A percentile compares a stretch with the other conserved stretches of the same genome.
phyloP scores from a whole-genome alignment of 164 flowering plant genomes.

The Vitis rupestris region DNA sequence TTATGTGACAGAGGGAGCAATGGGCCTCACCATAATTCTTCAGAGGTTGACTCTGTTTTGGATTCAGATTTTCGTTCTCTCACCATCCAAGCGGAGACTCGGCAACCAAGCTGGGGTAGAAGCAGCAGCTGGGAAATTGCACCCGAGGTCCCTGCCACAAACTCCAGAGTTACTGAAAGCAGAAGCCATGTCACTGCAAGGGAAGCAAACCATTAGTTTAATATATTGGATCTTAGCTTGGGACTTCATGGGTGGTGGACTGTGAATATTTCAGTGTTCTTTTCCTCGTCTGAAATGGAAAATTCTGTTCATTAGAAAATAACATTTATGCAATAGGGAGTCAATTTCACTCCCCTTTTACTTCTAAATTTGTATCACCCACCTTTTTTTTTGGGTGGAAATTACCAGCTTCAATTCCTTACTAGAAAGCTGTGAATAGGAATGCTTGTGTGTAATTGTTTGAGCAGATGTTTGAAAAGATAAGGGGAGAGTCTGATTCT shows the following conservation, averaged over 20 bases:
- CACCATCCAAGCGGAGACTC: conserved; percentile 41
- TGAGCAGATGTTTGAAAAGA: background rate
- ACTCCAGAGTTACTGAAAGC: conserved; percentile 36
- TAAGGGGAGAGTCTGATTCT: conserved; percentile 1
- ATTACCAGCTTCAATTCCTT: background rate
- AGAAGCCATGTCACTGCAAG: conserved; percentile 30
- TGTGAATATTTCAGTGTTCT: background rate
- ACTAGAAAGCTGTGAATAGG: conserved; percentile 6
- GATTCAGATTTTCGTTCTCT: conserved; percentile 52
- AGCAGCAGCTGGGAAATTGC: conserved; percentile 79
- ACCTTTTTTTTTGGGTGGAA: background rate
- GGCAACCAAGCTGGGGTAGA: conserved; percentile 65
- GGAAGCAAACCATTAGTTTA: conserved; percentile 18
- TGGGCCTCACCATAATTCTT: conserved; percentile 47
- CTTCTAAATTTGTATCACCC: conserved; percentile 8
- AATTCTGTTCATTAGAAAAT: conserved; percentile 7
- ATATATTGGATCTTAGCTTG: background rate
- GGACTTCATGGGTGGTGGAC: conserved; percentile 1
- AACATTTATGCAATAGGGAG: conserved; percentile 11
- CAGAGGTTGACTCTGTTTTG: conserved; percentile 52
- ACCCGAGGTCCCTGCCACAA: conserved; percentile 40
- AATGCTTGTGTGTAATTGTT: conserved; percentile 19
- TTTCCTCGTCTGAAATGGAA: background rate
- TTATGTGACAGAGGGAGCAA: conserved; percentile 68
- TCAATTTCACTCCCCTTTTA: conserved; percentile 4